phyloP scores from a whole-genome alignment of 345 rosid genomes.

The Mallotus nudiflorus region DNA sequence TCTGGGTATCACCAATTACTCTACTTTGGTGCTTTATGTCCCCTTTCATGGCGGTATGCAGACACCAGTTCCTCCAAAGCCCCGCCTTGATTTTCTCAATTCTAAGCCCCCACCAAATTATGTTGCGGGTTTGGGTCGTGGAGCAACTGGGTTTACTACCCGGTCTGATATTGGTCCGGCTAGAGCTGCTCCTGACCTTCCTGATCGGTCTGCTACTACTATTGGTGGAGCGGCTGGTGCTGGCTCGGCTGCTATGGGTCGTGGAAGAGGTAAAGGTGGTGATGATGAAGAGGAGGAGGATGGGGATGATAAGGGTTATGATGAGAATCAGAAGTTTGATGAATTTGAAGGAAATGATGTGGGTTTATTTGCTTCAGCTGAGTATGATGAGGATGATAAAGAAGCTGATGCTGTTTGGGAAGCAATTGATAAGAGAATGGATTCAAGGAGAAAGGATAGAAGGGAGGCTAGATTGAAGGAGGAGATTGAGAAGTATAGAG shows the following conservation, averaged over 20 bases:
- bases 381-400: slow-evolving; percentile 90
- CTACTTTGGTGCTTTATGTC: slow-evolving; percentile 54
- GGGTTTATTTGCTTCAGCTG: slow-evolving; percentile 86
- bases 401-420: slow-evolving; percentile 99
- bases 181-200: slow-evolving; percentile 89
- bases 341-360: slow-evolving; percentile 96
- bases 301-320: slow-evolving; percentile 82
- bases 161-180: slow-evolving; percentile 96
- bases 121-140: slow-evolving; percentile 96
- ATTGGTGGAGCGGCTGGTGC: slow-evolving; percentile 52
- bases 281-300: slow-evolving; percentile 88
- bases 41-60: slow-evolving; percentile 61
- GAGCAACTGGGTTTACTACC: slow-evolving; percentile 97
- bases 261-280: slow-evolving; percentile 66
- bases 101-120: slow-evolving; percentile 83
- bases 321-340: slow-evolving; percentile 94
- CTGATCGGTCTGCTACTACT: slow-evolving; percentile 67
- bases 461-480: slow-evolving; percentile 82
- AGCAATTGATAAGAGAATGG: slow-evolving; percentile 83
- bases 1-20: slow-evolving; percentile 44
- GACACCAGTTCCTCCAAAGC: slow-evolving; percentile 52
- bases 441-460: slow-evolving; percentile 81
- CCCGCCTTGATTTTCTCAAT: slow-evolving; percentile 82
- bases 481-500: slow-evolving; percentile 88
- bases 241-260: slow-evolving; percentile 47